Evolutionary conservation across 2,329 filamentous ascomycete genomes (phyloP).

Genomic region (Hypoxylon sp.): DNA sequence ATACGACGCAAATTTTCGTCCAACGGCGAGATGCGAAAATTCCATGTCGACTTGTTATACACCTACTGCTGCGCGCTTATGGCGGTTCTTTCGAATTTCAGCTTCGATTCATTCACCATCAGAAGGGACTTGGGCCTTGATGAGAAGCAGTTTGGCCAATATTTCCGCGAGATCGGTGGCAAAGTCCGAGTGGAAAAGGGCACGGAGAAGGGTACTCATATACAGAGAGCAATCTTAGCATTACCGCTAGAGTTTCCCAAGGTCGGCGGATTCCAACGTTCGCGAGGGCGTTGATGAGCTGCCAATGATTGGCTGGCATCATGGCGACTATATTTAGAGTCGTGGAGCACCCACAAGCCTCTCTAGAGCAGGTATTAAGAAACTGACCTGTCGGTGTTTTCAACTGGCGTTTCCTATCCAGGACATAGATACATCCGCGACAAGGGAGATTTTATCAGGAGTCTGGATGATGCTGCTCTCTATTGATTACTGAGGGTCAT

Average conservation of each 20-base stretch:
- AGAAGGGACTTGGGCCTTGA: slow-evolving; percentile 77
- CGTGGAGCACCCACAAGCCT: too few species aligned
- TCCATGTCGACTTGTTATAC: slow-evolving; percentile 74
- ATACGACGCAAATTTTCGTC: slow-evolving; percentile 76
- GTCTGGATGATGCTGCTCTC: too few species aligned
- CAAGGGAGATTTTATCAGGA: too few species aligned
- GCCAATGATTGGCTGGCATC: neutral
- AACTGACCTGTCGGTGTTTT: too few species aligned
- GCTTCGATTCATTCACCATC: slow-evolving; percentile 74
- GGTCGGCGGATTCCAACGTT: slow-evolving; percentile 48
- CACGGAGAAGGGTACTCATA: slow-evolving; percentile 65
- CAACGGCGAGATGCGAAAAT: slow-evolving; percentile 71
- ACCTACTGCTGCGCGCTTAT: slow-evolving; percentile 78
- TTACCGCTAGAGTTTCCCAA: slow-evolving; percentile 87
- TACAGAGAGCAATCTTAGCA: slow-evolving; percentile 72
- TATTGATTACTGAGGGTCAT: too few species aligned
- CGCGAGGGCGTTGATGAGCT: slow-evolving; percentile 35
- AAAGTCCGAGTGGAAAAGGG: slow-evolving; percentile 68
- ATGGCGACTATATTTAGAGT: neutral
- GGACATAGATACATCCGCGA: neutral
- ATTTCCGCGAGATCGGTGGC: slow-evolving; percentile 80
- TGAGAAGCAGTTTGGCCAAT: slow-evolving; percentile 73
- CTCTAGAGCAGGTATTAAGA: too few species aligned
- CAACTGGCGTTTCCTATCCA: neutral
- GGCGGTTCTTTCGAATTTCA: slow-evolving; percentile 76